Evolutionary conservation across 1,139 yeast species (phyloP).

Genomic region (Taphrina pruni): DNA sequence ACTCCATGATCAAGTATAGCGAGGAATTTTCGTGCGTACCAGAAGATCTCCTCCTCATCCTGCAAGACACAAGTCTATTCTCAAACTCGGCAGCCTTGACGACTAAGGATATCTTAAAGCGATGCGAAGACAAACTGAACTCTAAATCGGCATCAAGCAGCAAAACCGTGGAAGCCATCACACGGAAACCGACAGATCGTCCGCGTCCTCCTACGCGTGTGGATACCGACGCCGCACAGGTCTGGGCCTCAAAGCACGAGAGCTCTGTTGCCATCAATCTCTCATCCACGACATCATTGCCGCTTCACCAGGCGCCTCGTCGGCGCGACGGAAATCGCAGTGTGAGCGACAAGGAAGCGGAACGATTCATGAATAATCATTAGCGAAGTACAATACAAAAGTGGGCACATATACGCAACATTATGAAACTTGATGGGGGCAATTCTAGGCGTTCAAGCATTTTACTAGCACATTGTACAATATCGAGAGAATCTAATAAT

Average conservation of each 20-base stretch:
- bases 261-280: slow-evolving; percentile 21
- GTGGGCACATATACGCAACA: slow-evolving; percentile 14
- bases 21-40: slow-evolving; percentile 84
- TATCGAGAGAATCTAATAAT: slow-evolving; percentile 6
- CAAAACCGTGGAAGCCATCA: slow-evolving; percentile 37
- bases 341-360: slow-evolving; percentile 31
- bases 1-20: slow-evolving; percentile 80
- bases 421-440: slow-evolving; percentile 1
- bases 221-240: slow-evolving; percentile 32
- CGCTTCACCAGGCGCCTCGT: slow-evolving; percentile 14
- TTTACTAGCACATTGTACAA: slow-evolving; percentile 13
- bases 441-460: slow-evolving; percentile 6
- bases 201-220: slow-evolving; percentile 34
- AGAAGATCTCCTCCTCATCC: slow-evolving; percentile 53
- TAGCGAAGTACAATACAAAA: slow-evolving; percentile 13
- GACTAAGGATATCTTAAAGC: slow-evolving; percentile 50
- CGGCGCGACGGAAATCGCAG: slow-evolving; percentile 12
- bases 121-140: slow-evolving; percentile 46
- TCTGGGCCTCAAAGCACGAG: slow-evolving; percentile 29
- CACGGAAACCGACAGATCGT: slow-evolving; percentile 28
- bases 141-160: slow-evolving; percentile 30
- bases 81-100: slow-evolving; percentile 47
- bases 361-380: slow-evolving; percentile 21
- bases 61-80: slow-evolving; percentile 49
- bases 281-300: slow-evolving; percentile 20